Base-by-base conservation (phyloP, 2,329 filamentous ascomycete genomes). In the Elsinoe arachidis region DNA sequence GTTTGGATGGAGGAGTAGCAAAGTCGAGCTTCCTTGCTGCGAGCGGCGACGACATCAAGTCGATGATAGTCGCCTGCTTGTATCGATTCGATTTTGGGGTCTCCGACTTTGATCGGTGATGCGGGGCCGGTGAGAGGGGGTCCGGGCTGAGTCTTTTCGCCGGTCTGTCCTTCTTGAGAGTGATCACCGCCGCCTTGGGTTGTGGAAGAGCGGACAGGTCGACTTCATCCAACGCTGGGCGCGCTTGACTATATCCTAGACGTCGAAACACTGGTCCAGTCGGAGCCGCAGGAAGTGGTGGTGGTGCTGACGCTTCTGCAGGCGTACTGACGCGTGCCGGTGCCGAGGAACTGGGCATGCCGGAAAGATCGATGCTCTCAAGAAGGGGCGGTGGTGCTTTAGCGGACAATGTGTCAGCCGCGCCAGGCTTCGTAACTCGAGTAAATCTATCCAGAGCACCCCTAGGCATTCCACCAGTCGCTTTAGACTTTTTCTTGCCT, bases 31-130 rank as follows among this genome's bases (percentile, higher is more conserved):
- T 44, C 53, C 23, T 51, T 12, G 15, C 56, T 17, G 44, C 59
- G 10, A 63, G 63, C n/a, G 67, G 64, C 2, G 64, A 65, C 7
- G 69, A 70, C 17, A 69, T 56, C 3, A 70, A 62, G 39, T 64
- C 61, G 35, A 71, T 63, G 19, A 68, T 57, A 11, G 63, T 65
- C 7, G 58, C 39, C 17, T 59, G 55, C 38, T 64, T 58, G n/a
- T 9, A 33, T 19, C 21, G 44, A 19, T 11, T 57, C 43, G 58
- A 19, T 35, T 23, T 51, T 49, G 49, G 58, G 39, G 44, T 59
- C 55, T 54, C 56, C 21, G 26, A 52, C 53, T 14, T 54, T 19
- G 47, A 60, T 52, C 21, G 44, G 41, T 39, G 38, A 44, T 19
- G 56, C 12, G 10, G 33, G 44, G 19, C 46, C 21, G 23, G 21